These are phyloP conservation scores for Sporothrix curviconia DNA, from an alignment of 2,329 filamentous ascomycete species.

Conservation along the genomic window DNA sequence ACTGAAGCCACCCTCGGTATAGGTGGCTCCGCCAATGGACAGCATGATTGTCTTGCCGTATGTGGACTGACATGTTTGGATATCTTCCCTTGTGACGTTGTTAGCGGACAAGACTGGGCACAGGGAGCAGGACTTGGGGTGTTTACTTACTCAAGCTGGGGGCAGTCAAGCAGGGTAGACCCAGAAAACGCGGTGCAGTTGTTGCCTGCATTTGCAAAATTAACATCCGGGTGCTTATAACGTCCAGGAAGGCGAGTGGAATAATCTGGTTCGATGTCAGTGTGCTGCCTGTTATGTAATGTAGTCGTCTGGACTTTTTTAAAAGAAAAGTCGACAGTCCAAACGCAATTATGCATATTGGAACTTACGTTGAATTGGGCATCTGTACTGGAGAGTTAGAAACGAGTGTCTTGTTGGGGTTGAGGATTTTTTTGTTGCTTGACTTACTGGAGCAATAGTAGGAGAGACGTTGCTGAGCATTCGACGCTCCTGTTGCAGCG, in stretches of 20 bases:
- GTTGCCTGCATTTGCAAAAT: constrained; percentile 60
- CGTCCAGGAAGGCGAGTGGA: constrained; percentile 56
- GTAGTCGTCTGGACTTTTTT: too few relatives aligned
- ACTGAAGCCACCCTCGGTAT: constrained; percentile 60
- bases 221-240: constrained; percentile 49
- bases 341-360: too few relatives aligned
- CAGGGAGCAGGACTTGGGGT: background rate
- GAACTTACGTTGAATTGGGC: constrained; percentile 38
- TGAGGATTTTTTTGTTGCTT: too few relatives aligned
- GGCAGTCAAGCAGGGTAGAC: constrained; percentile 53
- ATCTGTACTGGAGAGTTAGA: constrained; percentile 9
- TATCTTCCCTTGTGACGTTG: constrained; percentile 35
- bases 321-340: too few relatives aligned
- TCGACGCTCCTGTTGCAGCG: constrained; percentile 36
- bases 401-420: too few relatives aligned
- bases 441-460: constrained; percentile 53
- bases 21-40: constrained; percentile 65
- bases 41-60: constrained; percentile 65
- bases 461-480: constrained; percentile 48
- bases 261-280: constrained; percentile 42
- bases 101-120: background rate
- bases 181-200: constrained; percentile 53
- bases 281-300: background rate
- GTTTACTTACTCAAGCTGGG: constrained; percentile 53
- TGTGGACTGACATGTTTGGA: constrained; percentile 52